Percentiles rank a stretch among this genome's conserved stretches.
Evolutionary conservation across 768 basidiomycete genomes (phyloP).

Genomic region (Mycena vitilis): DNA sequence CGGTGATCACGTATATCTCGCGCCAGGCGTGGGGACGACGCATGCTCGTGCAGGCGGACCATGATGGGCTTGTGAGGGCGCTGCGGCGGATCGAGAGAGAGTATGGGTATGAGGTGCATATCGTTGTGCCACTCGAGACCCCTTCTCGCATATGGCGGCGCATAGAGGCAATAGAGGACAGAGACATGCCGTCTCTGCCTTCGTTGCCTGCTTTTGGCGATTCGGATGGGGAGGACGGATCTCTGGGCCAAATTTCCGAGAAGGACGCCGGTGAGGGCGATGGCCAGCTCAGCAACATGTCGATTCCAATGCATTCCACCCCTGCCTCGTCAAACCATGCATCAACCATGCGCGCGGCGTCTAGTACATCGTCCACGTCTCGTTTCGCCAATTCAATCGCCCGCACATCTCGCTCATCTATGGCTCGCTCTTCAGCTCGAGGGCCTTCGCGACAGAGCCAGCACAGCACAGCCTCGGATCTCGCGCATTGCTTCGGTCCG

Average conservation of each 20-base stretch:
- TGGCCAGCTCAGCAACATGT: constrained; percentile 53
- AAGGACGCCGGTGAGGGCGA: constrained; percentile 46
- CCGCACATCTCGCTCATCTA: constrained; percentile 50
- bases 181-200: constrained; percentile 86
- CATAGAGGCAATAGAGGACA: constrained; percentile 79
- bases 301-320: constrained; percentile 74
- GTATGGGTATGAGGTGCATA: constrained; percentile 88
- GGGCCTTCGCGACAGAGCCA: constrained; percentile 47
- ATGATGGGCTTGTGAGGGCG: constrained; percentile 82
- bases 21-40: constrained; percentile 90
- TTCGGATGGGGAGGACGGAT: constrained; percentile 55
- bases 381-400: constrained; percentile 67
- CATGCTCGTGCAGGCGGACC: constrained; percentile 81
- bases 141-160: constrained; percentile 88
- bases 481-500: constrained; percentile 52
- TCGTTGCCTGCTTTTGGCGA: constrained; percentile 80
- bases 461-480: constrained; percentile 42
- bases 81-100: constrained; percentile 74
- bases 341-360: constrained; percentile 59
- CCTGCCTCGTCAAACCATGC: constrained; percentile 64
- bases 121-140: constrained; percentile 85
- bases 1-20: constrained; percentile 94
- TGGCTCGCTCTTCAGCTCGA: constrained; percentile 45
- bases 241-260: constrained; percentile 38
- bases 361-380: constrained; percentile 59